Conservation (phyloP, 805 yeast genomes). For the Cyberlindnera xishuangbannaensis region DNA sequence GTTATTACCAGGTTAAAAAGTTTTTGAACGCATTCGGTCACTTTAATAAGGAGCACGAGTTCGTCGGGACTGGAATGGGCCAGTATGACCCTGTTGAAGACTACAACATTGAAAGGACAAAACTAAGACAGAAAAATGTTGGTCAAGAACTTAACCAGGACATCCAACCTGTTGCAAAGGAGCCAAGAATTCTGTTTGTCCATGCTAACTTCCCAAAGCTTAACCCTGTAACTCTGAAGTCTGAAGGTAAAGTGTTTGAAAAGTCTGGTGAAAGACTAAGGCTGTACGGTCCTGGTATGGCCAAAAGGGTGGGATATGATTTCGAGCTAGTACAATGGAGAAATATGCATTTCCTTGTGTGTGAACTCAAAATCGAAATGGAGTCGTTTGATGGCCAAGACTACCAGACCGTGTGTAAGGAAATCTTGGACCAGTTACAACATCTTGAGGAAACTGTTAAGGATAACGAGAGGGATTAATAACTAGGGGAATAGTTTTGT, state of each 20-base stretch:
- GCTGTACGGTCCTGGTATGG: constrained; percentile 53
- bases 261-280: constrained; percentile 45
- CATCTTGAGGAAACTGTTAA: constrained; percentile 34
- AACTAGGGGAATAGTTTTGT: background rate
- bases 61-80: constrained; percentile 60
- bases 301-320: constrained; percentile 46
- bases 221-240: constrained; percentile 50
- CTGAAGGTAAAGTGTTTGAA: constrained; percentile 35
- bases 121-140: constrained; percentile 14
- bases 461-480: constrained; percentile 31
- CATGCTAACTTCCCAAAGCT: constrained; percentile 67
- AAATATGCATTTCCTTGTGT: constrained; percentile 48
- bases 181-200: constrained; percentile 42
- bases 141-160: constrained; percentile 14
- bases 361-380: constrained; percentile 43
- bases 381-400: constrained; percentile 38
- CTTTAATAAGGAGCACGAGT: constrained; percentile 33
- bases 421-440: constrained; percentile 40
- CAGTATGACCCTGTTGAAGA: constrained; percentile 56
- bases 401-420: constrained; percentile 41
- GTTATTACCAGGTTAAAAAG: constrained; percentile 56
- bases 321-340: constrained; percentile 56
- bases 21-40: constrained; percentile 53
- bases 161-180: constrained; percentile 12
- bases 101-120: constrained; percentile 28